Evolutionary conservation across 2,329 filamentous ascomycete species (phyloP), one percentile per base, ranked within the genome.

Genomic region (Fusarium devonianum): DNA sequence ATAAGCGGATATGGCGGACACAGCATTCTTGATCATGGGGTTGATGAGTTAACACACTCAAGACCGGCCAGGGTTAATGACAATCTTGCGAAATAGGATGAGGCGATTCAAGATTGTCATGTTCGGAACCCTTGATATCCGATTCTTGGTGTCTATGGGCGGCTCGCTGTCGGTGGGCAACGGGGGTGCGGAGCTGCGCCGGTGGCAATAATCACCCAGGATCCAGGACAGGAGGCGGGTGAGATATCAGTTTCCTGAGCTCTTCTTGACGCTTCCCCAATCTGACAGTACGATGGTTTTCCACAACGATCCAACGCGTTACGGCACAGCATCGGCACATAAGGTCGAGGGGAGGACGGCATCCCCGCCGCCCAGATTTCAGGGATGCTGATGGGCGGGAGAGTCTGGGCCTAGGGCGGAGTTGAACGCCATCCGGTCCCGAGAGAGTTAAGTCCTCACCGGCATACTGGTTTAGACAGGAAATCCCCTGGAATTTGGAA

Each of bases 191-290:
- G 45, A 16, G n/a, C 41, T 21, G 32, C 41, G 32, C 41, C 37
- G 42, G 51, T 56, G 56, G 56, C 56, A 51, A 45, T 39, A 36
- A 59, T 53, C 50, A 25, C 40, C 29, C 28, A 42, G 36, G 46
- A 42, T 38, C 47, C 26, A 49, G 41, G 29, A 23, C 39, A 38
- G 28, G 33, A 44, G 35, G 53, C 37, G 35, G 45, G 53, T 26
- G 39, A 21, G 29, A 49, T 37, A 10, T 16, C 32, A 29, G 44
- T 18, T 12, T n/a, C 12, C 41, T 56, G 40, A 56, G 55, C 40
- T n/a, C n/a, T 41, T 44, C 26, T 44, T 49, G 17, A 36, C 26
- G 8, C 44, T 33, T 23, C 10, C 37, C 43, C 29, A 36, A 58
- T 29, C 19, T 22, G 28, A 21, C 18, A 18, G 32, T 37, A 16